Conservation (phyloP, 73 alveolate species). For the Paramecium tetraurelia region DNA sequence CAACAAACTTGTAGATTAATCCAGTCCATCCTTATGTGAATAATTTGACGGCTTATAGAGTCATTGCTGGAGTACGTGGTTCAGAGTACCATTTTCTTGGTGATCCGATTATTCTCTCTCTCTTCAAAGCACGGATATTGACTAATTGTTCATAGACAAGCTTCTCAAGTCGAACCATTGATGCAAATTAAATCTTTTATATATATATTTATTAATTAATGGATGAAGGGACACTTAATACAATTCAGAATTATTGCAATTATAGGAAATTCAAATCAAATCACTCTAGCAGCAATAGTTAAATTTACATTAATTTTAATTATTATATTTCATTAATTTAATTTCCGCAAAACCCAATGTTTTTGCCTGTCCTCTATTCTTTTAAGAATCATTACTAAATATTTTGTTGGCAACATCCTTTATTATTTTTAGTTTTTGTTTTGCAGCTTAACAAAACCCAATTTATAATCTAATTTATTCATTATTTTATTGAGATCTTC, state of each 20-base stretch:
- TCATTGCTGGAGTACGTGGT: constrained; percentile 32
- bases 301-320: constrained; percentile 85
- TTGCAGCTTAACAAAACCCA: not conserved
- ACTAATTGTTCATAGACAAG: constrained; percentile 52
- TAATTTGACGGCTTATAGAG: constrained; percentile 5
- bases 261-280: constrained; percentile 94
- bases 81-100: constrained; percentile 60
- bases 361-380: not conserved
- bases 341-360: not conserved
- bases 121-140: constrained; percentile 24
- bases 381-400: not conserved
- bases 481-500: not conserved
- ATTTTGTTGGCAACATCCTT: not conserved
- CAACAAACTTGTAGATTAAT: constrained; percentile 15
- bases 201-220: not conserved
- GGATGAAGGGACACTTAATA: not conserved
- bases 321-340: constrained; percentile 38
- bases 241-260: constrained; percentile 86
- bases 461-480: not conserved
- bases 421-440: not conserved
- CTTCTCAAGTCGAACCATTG: constrained; percentile 61
- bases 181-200: not conserved
- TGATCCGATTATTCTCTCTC: constrained; percentile 48
- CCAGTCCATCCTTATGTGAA: constrained; percentile 38
- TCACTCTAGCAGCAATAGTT: constrained; percentile 84